These are phyloP conservation scores for Micromonas commoda DNA, from an alignment of 139 green algal species.

Conservation along the genomic window DNA sequence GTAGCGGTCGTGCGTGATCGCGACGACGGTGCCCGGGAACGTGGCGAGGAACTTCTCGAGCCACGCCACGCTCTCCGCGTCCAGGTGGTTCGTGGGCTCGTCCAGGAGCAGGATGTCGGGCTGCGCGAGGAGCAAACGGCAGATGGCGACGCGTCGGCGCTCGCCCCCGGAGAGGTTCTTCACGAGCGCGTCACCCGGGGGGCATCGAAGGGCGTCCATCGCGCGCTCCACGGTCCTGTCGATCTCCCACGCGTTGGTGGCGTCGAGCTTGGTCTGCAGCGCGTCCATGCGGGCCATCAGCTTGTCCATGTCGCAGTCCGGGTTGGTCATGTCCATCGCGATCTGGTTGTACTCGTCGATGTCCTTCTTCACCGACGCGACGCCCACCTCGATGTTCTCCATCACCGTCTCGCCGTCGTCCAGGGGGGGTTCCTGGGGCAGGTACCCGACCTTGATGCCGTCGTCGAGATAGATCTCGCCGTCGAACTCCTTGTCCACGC, in stretches of 20 bases:
- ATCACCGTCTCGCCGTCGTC: conserved; percentile 59
- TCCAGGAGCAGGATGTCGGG: conserved; percentile 69
- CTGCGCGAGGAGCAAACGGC: conserved; percentile 65
- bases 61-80: conserved; percentile 33
- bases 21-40: conserved; percentile 66
- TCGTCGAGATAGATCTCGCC: conserved; percentile 44
- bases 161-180: conserved; percentile 58
- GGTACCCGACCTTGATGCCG: conserved; percentile 53
- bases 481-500: conserved; percentile 46
- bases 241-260: conserved; percentile 72
- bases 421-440: conserved; percentile 60
- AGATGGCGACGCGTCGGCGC: conserved; percentile 73
- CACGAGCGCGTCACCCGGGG: conserved; percentile 53
- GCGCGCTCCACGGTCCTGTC: conserved; percentile 62
- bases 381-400: conserved; percentile 51
- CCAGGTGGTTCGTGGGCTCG: conserved; percentile 43
- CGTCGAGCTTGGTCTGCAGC: conserved; percentile 67
- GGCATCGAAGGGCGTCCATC: conserved; percentile 69
- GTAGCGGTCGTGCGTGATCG: conserved; percentile 65
- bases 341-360: conserved; percentile 42
- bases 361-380: conserved; percentile 11
- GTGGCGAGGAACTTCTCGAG: conserved; percentile 54
- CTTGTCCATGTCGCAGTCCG: conserved; percentile 61
- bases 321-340: conserved; percentile 56
- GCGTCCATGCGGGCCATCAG: conserved; percentile 63